phyloP scores from a whole-genome alignment of 139 green algal species.

The Closterium sp. region DNA sequence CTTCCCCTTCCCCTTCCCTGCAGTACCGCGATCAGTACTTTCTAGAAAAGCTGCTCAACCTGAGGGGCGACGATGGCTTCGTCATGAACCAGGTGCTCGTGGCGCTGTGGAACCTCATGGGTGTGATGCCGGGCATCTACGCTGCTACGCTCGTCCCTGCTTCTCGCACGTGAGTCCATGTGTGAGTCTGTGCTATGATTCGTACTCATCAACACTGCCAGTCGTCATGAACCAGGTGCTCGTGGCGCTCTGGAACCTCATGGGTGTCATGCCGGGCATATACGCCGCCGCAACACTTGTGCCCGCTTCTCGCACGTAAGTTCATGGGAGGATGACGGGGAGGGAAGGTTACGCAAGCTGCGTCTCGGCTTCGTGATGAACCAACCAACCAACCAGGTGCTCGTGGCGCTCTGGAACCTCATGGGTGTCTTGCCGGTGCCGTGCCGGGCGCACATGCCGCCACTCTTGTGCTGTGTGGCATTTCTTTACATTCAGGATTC shows the following conservation, averaged over 20 bases:
- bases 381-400: neutral
- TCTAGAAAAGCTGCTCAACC: slow-evolving; percentile 11
- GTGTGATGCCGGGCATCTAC: slow-evolving; percentile 48
- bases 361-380: neutral
- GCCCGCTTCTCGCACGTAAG: slow-evolving; percentile 6
- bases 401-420: slow-evolving; percentile 36
- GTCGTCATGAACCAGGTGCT: slow-evolving; percentile 37
- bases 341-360: no score
- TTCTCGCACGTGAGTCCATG: neutral
- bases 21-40: slow-evolving; percentile 40
- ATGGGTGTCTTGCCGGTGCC: slow-evolving; percentile 52
- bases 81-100: slow-evolving; percentile 25
- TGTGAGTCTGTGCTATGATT: no score
- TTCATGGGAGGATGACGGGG: no score
- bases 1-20: no score
- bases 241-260: slow-evolving; percentile 34
- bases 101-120: slow-evolving; percentile 47
- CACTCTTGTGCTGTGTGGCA: slow-evolving; percentile 40
- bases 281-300: slow-evolving; percentile 48
- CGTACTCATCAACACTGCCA: no score
- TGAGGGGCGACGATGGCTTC: slow-evolving; percentile 25
- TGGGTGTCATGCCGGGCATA: slow-evolving; percentile 48
- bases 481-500: no score
- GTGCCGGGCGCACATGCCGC: slow-evolving; percentile 38
- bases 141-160: slow-evolving; percentile 39